Evolutionary conservation across 176 grass and related monocot species (phyloP), one percentile per base, ranked within the genome.

Genomic region (Aegilops bicornis): DNA sequence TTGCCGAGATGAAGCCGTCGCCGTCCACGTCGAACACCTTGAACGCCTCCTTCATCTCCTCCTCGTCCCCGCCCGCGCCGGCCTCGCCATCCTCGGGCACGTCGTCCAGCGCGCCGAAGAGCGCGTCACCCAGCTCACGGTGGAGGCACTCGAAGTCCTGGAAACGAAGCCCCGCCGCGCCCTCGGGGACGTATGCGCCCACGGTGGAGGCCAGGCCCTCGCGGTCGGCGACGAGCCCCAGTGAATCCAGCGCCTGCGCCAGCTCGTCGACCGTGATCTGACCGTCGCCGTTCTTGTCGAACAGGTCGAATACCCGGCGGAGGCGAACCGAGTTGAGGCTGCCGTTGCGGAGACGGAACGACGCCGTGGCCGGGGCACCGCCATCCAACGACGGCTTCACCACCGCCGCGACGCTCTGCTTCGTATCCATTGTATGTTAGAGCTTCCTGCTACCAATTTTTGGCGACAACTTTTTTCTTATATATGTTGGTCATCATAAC

Each of bases 1-100:
- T 25, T 8, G 86, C 84, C 20, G 92, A 94, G 86, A 94, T 91
- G 89, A 91, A 91, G 15, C 92, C 89, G 79, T 91, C 92, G 48
- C 89, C 86, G 83, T 91, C 92, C 33, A 89, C 89, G 84, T 91
- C 92, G 80, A 94, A 94, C 17, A 94, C 50, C 50, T 54, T 54
- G 16, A 54, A 54, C 50, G 50, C 92, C 89, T 94, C 92, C 63
- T 15, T 69, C 89, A 94, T 87, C 29, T 94, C 92, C 69, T 87
- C 61, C 15, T 93, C 91, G 1, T 64, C 88, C 12, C 73, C 73
- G 3, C n/a, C 47, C 0, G 6, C 35, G 20, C 2, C 3, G 2
- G 27, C 73, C 4, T 48, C 40, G 10, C 11, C 42, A 3, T 35
- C 8, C 88, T 71, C 35, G 22, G 59, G 22, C 13, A 6, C 12